Base-by-base conservation (phyloP, 176 grass and related monocot genomes). In the Eragrostis nindensis region DNA sequence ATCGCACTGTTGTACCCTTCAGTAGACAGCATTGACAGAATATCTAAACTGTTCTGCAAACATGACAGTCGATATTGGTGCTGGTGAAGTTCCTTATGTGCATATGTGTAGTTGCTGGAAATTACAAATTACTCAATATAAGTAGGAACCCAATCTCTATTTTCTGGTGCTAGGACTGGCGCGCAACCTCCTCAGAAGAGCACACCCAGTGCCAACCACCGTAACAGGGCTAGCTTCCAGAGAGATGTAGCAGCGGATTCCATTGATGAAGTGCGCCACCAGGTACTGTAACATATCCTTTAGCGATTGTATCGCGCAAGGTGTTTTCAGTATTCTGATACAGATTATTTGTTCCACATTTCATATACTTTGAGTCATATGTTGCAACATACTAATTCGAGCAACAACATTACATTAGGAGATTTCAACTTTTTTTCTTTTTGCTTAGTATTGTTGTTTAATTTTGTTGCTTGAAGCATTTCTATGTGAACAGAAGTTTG, bases 281-380 rank as follows among this genome's bases (percentile, higher is more conserved):
- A 71, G 87, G 90, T 92, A 89, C 45, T 50, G 11, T 15, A 62
- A 16, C 50, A 74, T 29, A 53, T 69, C n/a, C 27, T 59, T 49
- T 10, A 69, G 24, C 15, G 45, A 36, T 48, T 44, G 8, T 48
- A 44, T 48, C 24, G 50, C 13, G 6, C 60, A 62, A 74, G 17
- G 49, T 83, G 29, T 27, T 66, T 53, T 49, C 32, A n/a, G 17
- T 22, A 84, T 36, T 59, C 19, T 70, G 27, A 45, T 22, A 26
- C 13, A 0, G 14, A 39, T 2, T 61, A 57, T 40, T 39, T 69
- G 10, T 62, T 52, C 0, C 13, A 45, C 8, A 8, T 16, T 64
- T 62, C 22, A 36, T 70, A 69, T 42, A 25, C 15, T 69, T 38
- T 39, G 19, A 6, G 46, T 70, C 12, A 49, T 41, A 60, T 2